Evolutionary conservation across 139 green algal species (phyloP).

Genomic region (Tetratostichococcus sp.): DNA sequence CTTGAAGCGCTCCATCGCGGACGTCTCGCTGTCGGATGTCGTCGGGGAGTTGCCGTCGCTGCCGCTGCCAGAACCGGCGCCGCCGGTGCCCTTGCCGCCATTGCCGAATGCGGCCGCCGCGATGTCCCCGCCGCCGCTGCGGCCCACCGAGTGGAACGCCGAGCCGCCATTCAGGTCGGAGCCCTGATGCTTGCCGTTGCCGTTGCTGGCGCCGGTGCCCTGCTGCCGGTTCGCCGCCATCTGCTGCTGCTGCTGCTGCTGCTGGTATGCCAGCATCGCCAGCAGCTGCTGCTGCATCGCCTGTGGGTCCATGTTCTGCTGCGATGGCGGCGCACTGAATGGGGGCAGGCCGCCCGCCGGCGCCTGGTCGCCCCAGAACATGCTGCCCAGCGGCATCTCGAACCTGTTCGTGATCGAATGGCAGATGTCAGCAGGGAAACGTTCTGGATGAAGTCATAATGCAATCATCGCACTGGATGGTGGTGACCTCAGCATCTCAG

Average conservation of each 20-base stretch:
- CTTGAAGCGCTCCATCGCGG: background rate
- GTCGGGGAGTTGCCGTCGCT: background rate
- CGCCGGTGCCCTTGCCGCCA: background rate
- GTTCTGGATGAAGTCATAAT: no score
- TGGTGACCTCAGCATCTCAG: no score
- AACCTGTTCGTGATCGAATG: background rate
- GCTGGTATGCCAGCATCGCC: background rate
- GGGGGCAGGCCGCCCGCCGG: no score
- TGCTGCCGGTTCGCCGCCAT: background rate
- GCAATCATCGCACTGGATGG: no score
- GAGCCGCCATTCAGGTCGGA: background rate
- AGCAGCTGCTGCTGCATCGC: conserved; percentile 1
- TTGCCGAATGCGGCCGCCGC: background rate
- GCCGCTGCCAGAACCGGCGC: no score
- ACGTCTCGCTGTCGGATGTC: background rate
- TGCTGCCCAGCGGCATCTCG: background rate
- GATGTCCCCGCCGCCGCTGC: background rate
- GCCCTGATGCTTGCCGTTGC: no score
- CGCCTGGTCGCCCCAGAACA: background rate
- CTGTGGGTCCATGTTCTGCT: no score
- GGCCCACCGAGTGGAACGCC: background rate
- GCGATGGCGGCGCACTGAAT: no score
- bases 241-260: background rate
- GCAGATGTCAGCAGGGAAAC: background rate
- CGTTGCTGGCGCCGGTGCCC: background rate